Evolutionary conservation across 2,329 filamentous ascomycete species (phyloP).

Genomic region (Aspergillus eucalypticola): DNA sequence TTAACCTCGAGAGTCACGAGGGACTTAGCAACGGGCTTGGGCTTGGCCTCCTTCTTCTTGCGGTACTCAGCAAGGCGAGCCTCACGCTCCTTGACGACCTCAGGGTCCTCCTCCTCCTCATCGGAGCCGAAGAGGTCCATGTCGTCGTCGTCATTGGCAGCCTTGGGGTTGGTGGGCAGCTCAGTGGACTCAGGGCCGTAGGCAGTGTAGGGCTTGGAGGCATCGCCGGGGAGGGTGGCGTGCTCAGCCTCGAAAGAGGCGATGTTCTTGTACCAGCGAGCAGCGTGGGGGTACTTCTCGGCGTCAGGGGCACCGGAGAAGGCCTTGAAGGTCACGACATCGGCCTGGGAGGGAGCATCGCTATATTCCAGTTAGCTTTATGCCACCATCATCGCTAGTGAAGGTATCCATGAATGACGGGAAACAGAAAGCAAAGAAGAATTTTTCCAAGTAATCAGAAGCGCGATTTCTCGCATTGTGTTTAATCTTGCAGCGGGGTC

Average conservation of each 20-base stretch:
- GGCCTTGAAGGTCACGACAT: slow-evolving; percentile 93
- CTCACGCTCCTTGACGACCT: slow-evolving; percentile 80
- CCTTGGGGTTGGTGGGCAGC: slow-evolving; percentile 80
- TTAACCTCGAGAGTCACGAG: slow-evolving; percentile 95
- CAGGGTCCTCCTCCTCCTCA: slow-evolving; percentile 90
- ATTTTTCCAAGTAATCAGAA: slow-evolving; percentile 60
- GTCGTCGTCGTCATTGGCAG: slow-evolving; percentile 77
- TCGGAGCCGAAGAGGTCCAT: slow-evolving; percentile 93
- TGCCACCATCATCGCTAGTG: not conserved
- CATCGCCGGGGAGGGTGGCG: slow-evolving; percentile 83
- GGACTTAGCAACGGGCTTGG: slow-evolving; percentile 91
- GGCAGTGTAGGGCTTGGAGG: slow-evolving; percentile 80
- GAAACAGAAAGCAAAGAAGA: slow-evolving; percentile 12
- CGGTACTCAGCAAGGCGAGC: slow-evolving; percentile 90
- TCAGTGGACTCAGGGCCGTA: slow-evolving; percentile 85
- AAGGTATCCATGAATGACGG: slow-evolving; percentile 21
- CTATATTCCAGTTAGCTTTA: slow-evolving; percentile 40
- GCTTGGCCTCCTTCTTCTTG: slow-evolving; percentile 94
- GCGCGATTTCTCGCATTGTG: slow-evolving; percentile 71
- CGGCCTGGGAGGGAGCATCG: slow-evolving; percentile 80
- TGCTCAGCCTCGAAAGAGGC: slow-evolving; percentile 91
- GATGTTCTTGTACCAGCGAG: slow-evolving; percentile 99
- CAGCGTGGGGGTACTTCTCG: slow-evolving; percentile 87
- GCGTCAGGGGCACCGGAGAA: slow-evolving; percentile 73
- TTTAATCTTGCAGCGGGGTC: slow-evolving; percentile 81